Evolutionary conservation across 2,329 filamentous ascomycete genomes (phyloP), one percentile per base, ranked within the genome.

Genomic region (Talaromyces sp.): DNA sequence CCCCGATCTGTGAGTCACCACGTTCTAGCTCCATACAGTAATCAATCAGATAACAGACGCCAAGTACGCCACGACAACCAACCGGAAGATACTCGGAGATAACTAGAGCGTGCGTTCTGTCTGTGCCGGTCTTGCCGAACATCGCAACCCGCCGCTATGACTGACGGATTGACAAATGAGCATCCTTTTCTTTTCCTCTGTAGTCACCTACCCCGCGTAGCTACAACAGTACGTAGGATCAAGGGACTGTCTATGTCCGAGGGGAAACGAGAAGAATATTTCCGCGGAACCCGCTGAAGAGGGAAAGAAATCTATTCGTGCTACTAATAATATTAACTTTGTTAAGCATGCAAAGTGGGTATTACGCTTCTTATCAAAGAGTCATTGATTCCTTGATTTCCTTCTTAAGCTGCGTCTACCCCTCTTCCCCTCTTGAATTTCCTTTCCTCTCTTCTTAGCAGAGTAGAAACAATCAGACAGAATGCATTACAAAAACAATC

Each of bases 401-500:
- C 35, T 31, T 59, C 37, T 59, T 57, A 35, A 37, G 31, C 54
- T 37, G 33, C 56, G 15, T 43, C 56, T 58, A 19, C 56, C 33
- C 56, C 56, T 58, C 56, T 43, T 59, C 54, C 25, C 27, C 35
- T 59, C 27, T 27, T 19, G 9, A n/a, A 3, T 25, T 49, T 50
- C 25, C 7, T 27, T 50, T 9, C 22, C 4, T 27, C 47, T 50
- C 47, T 0, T 35, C n/a, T 37, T 31, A 54, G 50, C 17, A 9
- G 25, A 35, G 17, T 13, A 9, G 11, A 8, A 15, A 8, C 35
- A 19, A 22, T 35, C 10, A 19, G 33, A 25, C 1, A n/a, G 50
- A 27, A 63, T 63, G 61, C 15, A 56, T 27, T 37, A 45, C 49
- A 63, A 45, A 35, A 52, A 43, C 47, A 52, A 56, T 33, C 52